phyloP scores from a whole-genome alignment of 1,284 basidiomycete species.

The Cutaneotrichosporon cyanovorans region DNA sequence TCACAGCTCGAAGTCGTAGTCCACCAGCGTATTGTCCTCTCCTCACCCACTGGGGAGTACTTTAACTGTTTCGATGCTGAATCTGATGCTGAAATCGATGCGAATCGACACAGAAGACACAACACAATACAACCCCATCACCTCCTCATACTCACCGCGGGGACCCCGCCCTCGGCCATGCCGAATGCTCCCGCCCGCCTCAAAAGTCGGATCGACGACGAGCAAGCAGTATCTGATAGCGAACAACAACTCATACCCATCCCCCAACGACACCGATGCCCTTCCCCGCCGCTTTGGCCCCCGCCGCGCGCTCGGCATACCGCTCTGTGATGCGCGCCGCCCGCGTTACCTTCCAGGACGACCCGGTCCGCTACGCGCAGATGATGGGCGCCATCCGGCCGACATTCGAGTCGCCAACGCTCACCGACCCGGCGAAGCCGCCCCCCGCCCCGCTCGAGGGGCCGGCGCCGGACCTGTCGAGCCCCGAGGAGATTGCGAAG shows the following conservation, averaged over 20 bases:
- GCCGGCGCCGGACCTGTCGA: constrained; percentile 15
- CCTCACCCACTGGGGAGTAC: too few species aligned
- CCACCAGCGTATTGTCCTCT: too few species aligned
- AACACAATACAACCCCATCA: background rate
- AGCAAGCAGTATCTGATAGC: too few species aligned
- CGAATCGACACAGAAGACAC: too few species aligned
- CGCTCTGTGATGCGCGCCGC: constrained; percentile 36
- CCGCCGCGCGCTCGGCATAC: constrained; percentile 39
- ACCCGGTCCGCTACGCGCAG: constrained; percentile 28
- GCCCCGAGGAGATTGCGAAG: constrained; percentile 29
- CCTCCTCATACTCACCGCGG: background rate
- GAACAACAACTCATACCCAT: too few species aligned
- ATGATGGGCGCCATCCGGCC: constrained; percentile 29
- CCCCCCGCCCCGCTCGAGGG: constrained; percentile 10
- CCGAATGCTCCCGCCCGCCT: background rate
- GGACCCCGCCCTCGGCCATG: background rate
- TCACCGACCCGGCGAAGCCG: constrained; percentile 22
- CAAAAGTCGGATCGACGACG: background rate
- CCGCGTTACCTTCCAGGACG: constrained; percentile 40
- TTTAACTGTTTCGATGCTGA: too few species aligned
- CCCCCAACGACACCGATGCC: constrained; percentile 2
- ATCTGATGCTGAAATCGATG: too few species aligned
- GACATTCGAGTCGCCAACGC: constrained; percentile 37
- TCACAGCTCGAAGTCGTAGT: too few species aligned
- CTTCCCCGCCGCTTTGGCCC: constrained; percentile 29